Conservation (phyloP, 345 rosid genomes). For the Bretschneidera sinensis region DNA sequence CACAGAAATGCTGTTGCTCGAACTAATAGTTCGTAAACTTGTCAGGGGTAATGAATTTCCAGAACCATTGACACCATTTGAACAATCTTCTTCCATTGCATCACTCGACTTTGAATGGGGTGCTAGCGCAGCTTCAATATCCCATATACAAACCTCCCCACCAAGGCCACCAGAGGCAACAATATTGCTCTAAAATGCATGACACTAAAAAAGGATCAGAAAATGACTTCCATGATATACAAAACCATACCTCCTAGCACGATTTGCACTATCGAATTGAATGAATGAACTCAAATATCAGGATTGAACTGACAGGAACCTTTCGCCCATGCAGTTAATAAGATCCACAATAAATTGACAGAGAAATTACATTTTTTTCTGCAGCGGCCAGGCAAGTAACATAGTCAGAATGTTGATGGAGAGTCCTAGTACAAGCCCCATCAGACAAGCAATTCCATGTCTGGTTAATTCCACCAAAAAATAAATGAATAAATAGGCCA, state of each 20-base stretch:
- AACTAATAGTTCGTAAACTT: constrained; percentile 73
- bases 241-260: constrained; percentile 8
- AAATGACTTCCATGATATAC: constrained; percentile 28
- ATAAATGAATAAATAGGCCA: constrained; percentile 8
- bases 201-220: constrained; percentile 68
- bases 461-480: constrained; percentile 32
- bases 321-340: constrained; percentile 24
- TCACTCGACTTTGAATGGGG: constrained; percentile 75
- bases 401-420: constrained; percentile 94
- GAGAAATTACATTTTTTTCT: constrained; percentile 77
- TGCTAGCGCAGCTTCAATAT: constrained; percentile 84
- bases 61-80: constrained; percentile 60
- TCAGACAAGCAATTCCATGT: constrained; percentile 85
- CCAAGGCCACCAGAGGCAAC: constrained; percentile 99
- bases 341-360: constrained; percentile 23
- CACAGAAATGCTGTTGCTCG: constrained; percentile 72
- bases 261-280: constrained; percentile 2
- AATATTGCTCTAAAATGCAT: constrained; percentile 77
- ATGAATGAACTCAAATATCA: constrained; percentile 16
- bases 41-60: constrained; percentile 56
- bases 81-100: constrained; percentile 66
- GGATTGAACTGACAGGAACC: constrained; percentile 17
- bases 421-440: constrained; percentile 81
- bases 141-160: constrained; percentile 99
- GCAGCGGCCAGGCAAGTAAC: constrained; percentile 94